Base-by-base conservation (phyloP, 176 grass and related monocot genomes). In the Phragmites australis region DNA sequence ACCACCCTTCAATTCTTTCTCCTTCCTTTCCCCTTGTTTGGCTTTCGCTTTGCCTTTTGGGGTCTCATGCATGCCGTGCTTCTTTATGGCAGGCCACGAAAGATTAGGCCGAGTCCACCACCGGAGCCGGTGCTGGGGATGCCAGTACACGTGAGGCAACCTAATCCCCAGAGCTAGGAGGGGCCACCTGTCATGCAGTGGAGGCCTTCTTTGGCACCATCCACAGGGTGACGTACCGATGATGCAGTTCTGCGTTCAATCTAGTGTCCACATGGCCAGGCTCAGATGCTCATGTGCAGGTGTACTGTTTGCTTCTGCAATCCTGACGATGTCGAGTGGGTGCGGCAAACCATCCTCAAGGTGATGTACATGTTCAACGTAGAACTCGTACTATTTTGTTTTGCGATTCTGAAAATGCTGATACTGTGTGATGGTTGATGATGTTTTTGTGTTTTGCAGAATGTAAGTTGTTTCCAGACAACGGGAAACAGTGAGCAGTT, bases 171-270 rank as follows among this genome's bases (percentile, higher is more conserved):
- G 30, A 31, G 3, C 23, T 42, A 4, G 0, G 4, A 61, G 55
- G 75, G 4, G 58, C 84, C 39, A 15, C 67, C 27, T 79, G 75
- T 80, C 84, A 85, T 72, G 34, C 47, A 4, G 34, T n/a, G 18
- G 14, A 61, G 56, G 13, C 14, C 14, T 83, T 65, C 7, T 66
- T 56, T 80, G 68, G 75, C 19, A 8, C 58, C 84, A 62, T 45
- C 23, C 30, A 19, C 74, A 34, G 10, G 75, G 83, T 86, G 83
- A 86, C 83, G 84, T 47, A 9, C 19, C 18, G 58, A 18, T 86
- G 84, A 86, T 26, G 84, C 76, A 80, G 15, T 80, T 80, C 41
- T 84, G 82, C 73, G 42, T 40, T 57, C 82, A 46, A 46, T 69
- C 41, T 18, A 37, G 72, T 49, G 51, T 5, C 68, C 68, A 65